Conservation (phyloP, 2,329 filamentous ascomycete genomes). For the Pezicula radicicola region DNA sequence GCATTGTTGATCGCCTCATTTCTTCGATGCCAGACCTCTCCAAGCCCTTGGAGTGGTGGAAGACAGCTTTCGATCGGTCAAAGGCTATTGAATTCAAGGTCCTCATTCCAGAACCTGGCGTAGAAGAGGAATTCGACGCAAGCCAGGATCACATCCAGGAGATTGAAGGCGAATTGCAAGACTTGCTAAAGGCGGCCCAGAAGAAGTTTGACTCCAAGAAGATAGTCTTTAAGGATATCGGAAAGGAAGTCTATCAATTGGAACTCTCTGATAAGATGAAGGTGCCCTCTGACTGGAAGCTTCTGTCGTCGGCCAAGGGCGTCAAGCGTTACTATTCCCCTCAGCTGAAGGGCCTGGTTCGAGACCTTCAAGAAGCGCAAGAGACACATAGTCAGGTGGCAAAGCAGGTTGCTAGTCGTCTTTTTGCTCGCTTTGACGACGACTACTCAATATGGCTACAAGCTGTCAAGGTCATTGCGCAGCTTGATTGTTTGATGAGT, state of each 20-base stretch:
- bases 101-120: constrained; percentile 79
- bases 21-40: constrained; percentile 81
- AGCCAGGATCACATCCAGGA: constrained; percentile 75
- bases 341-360: constrained; percentile 77
- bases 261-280: constrained; percentile 84
- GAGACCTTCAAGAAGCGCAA: constrained; percentile 87
- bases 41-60: constrained; percentile 77
- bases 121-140: constrained; percentile 88
- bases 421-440: constrained; percentile 85
- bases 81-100: constrained; percentile 78
- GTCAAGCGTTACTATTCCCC: constrained; percentile 94
- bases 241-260: constrained; percentile 96
- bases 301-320: constrained; percentile 90
- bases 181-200: constrained; percentile 68
- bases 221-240: constrained; percentile 77
- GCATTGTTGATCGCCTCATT: constrained; percentile 81
- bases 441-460: constrained; percentile 83
- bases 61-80: constrained; percentile 81
- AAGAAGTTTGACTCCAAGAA: constrained; percentile 60
- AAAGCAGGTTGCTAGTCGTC: constrained; percentile 77
- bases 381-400: constrained; percentile 91
- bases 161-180: constrained; percentile 70
- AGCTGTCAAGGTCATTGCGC: constrained; percentile 85
- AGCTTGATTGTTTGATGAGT: constrained; percentile 93
- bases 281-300: constrained; percentile 83